phyloP scores from a whole-genome alignment of 768 basidiomycete genomes.

The Inosperma sp. region DNA sequence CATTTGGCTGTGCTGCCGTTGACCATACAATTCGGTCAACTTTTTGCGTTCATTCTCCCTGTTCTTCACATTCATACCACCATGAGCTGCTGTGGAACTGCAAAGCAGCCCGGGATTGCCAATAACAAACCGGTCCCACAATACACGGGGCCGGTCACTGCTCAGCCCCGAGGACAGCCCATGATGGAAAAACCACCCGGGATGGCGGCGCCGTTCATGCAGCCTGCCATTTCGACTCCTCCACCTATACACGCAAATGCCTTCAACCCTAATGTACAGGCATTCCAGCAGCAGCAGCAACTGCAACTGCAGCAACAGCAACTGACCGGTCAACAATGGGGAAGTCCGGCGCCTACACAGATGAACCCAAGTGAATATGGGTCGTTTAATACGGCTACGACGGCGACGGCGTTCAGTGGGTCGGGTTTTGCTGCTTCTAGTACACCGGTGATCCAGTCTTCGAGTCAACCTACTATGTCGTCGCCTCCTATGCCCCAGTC shows the following conservation, averaged over 20 bases:
- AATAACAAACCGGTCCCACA: slow-evolving; percentile 28
- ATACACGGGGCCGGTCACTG: slow-evolving; percentile 34
- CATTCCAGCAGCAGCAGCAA: too few relatives aligned
- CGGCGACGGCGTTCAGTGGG: slow-evolving; percentile 15
- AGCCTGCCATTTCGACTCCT: slow-evolving; percentile 42
- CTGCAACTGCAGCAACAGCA: slow-evolving; percentile 10
- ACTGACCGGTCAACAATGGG: slow-evolving; percentile 24
- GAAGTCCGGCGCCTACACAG: slow-evolving; percentile 38
- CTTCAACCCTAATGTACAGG: slow-evolving; percentile 13
- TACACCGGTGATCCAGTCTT: slow-evolving; percentile 30
- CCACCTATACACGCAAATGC: slow-evolving; percentile 29
- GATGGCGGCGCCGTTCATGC: slow-evolving; percentile 39
- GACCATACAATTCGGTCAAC: slow-evolving; percentile 5
- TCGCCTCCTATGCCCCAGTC: slow-evolving; percentile 22
- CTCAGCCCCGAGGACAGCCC: slow-evolving; percentile 47
- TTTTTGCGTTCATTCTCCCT: slow-evolving; percentile 2
- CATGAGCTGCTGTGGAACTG: slow-evolving; percentile 70
- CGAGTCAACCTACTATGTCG: slow-evolving; percentile 25
- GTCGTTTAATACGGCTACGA: slow-evolving; percentile 12
- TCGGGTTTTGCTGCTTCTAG: slow-evolving; percentile 24
- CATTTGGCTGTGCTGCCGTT: slow-evolving; percentile 3
- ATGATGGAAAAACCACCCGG: slow-evolving; percentile 38
- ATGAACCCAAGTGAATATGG: slow-evolving; percentile 30
- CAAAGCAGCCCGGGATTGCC: slow-evolving; percentile 28
- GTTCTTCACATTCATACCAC: slow-evolving; percentile 15